Evolutionary conservation across 495 filamentous ascomycete species (phyloP), one percentile per base, ranked within the genome.

Genomic region (Bombardia bombarda): DNA sequence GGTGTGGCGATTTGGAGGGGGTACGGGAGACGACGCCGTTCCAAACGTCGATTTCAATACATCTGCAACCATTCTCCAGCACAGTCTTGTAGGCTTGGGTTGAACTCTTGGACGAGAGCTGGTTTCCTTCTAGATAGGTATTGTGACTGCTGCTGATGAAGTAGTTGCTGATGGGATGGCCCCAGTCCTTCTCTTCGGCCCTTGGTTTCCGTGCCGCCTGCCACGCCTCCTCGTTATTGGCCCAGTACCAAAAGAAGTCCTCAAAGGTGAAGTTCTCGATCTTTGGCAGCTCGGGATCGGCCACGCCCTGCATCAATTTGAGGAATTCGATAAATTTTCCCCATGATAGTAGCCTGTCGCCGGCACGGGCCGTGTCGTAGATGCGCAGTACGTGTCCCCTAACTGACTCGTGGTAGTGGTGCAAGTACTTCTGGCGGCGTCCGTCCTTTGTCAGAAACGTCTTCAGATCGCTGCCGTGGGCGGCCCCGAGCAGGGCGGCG

Each of bases 41-140:
- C 86, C 89, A 95, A 7, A 96, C 88, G 58, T 97, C 90, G 51
- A 97, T 94, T 60, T 96, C 90, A 23, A 96, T 86, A 49, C 87
- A 95, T 23, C 92, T 77, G 50, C 90, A 93, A 21, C 88, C 87
- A 30, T 77, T 74, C 13, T 74, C 64, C 3, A 96, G 77, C 3
- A 87, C 87, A 53, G 78, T 78, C 43, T 76, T 83, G 60, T 95
- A 97, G 13, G 84, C 80, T 38, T 87, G 83, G 5, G 83, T 79
- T 21, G 83, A 89, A 33, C 85, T 79, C 39, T 83, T 77, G 32
- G 87, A 86, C 30, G 80, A 84, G 7, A 93, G 68, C 61, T 96
- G 90, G 52, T 95, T 87, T 0, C 90, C 92, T 0, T 82, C 83
- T 47, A 97, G 70, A 55, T 96, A 97, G 0, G 90, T 96, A 31